phyloP scores from a whole-genome alignment of 345 rosid species.

The Salix caprea region DNA sequence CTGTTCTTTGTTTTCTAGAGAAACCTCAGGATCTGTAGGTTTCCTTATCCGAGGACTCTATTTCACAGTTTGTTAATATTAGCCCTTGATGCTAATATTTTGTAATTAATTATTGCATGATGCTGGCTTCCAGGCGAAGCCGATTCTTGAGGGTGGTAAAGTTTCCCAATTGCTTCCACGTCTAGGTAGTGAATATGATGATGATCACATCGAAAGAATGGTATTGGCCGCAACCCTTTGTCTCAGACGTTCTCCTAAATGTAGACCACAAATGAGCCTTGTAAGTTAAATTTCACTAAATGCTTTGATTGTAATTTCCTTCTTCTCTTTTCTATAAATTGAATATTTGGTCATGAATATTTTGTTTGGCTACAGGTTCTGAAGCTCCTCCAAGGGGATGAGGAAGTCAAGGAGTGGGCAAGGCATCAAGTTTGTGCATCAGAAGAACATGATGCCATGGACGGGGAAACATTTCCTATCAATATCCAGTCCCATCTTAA shows the following conservation, averaged over 20 bases:
- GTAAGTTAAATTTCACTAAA: constrained; percentile 33
- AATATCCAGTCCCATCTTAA: constrained; percentile 76
- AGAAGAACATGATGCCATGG: constrained; percentile 45
- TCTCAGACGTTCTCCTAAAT: constrained; percentile 54
- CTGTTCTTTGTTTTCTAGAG: not conserved
- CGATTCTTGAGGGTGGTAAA: constrained; percentile 64
- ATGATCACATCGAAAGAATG: constrained; percentile 59
- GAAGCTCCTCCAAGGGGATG: constrained; percentile 78
- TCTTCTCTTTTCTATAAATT: not conserved
- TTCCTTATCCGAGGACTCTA: not conserved
- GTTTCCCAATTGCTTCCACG: constrained; percentile 61
- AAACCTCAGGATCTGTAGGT: not conserved
- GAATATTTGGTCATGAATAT: not conserved
- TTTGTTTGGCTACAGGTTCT: constrained; percentile 42
- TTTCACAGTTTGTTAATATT: not conserved
- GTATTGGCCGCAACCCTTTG: constrained; percentile 78
- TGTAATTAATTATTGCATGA: not conserved
- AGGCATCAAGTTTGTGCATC: constrained; percentile 47
- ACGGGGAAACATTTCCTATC: constrained; percentile 44
- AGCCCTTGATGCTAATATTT: not conserved
- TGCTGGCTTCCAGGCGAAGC: constrained; percentile 60
- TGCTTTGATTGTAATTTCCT: not conserved
- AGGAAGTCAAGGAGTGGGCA: constrained; percentile 67
- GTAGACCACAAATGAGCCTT: constrained; percentile 66
- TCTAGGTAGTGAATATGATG: constrained; percentile 36